These are phyloP conservation scores for Pichia nakasei DNA, from an alignment of 805 yeast species.

Conservation along the genomic window DNA sequence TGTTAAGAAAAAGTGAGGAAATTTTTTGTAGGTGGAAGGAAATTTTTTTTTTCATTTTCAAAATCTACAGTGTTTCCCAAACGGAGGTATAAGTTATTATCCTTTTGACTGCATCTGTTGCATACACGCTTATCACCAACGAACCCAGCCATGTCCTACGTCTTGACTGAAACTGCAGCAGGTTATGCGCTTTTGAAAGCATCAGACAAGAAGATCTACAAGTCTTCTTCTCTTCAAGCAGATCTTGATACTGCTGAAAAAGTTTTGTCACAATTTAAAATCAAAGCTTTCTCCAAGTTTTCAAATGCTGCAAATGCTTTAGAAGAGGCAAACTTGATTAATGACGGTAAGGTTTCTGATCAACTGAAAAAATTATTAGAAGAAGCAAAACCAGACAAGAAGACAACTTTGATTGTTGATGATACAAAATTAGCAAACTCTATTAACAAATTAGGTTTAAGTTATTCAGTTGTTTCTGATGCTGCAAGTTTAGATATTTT, in stretches of 20 bases:
- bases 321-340: conserved; percentile 86
- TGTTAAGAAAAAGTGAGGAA: too few species aligned
- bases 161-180: conserved; percentile 96
- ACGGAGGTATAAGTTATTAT: too few species aligned
- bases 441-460: conserved; percentile 86
- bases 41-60: too few species aligned
- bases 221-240: conserved; percentile 61
- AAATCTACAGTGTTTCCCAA: too few species aligned
- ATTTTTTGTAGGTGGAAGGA: too few species aligned
- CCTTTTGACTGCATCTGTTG: too few species aligned
- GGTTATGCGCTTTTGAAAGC: conserved; percentile 98
- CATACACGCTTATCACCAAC: too few species aligned
- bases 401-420: conserved; percentile 80
- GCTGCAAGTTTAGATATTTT: conserved; percentile 90
- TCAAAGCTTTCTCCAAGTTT: conserved; percentile 93
- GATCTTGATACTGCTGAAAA: conserved; percentile 78
- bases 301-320: conserved; percentile 91
- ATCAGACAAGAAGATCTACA: conserved; percentile 93
- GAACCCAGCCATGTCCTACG: conserved; percentile 58
- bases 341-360: conserved; percentile 89
- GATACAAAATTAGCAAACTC: conserved; percentile 95
- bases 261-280: conserved; percentile 83
- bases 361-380: conserved; percentile 71
- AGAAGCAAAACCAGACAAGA: conserved; percentile 71
- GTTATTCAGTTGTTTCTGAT: conserved; percentile 85